A percentile compares a stretch with the other conserved stretches of the same genome.
These are phyloP conservation scores for Aspergillus glaucus DNA, from an alignment of 2,329 filamentous ascomycete genomes.

Conservation along the genomic window DNA sequence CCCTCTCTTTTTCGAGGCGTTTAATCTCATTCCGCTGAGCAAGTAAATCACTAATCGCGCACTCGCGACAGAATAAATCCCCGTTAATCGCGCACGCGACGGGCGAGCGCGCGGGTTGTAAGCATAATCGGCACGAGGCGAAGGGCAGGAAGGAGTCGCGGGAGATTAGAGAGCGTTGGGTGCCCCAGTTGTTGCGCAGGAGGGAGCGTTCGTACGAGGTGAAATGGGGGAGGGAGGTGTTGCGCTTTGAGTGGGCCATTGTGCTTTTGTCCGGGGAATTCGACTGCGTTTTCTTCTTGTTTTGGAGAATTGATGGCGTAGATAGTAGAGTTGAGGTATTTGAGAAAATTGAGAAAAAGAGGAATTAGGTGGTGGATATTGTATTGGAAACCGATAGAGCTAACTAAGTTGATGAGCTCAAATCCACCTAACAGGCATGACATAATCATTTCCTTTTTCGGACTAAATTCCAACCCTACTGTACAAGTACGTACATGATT, in stretches of 20 bases:
- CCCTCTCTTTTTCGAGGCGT: conserved; percentile 62
- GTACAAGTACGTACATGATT: too few relatives aligned
- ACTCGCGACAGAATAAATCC: conserved; percentile 93
- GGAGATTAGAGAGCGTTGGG: conserved; percentile 72
- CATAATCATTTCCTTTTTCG: conserved; percentile 5
- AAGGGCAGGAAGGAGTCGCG: conserved; percentile 92
- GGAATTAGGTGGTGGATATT: too few relatives aligned
- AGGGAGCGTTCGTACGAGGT: conserved; percentile 83
- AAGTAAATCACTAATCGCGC: conserved; percentile 83
- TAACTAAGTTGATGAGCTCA: conserved; percentile 2
- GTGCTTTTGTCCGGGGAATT: background rate
- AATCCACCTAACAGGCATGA: conserved; percentile 2
- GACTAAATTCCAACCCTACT: too few relatives aligned
- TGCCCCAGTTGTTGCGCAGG: conserved; percentile 75
- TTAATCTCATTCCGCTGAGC: conserved; percentile 89
- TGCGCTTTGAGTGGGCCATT: conserved; percentile 62
- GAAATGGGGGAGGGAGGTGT: conserved; percentile 88
- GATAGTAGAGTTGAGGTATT: background rate
- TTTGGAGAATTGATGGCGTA: conserved; percentile 3
- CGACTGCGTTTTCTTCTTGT: background rate
- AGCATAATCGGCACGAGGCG: conserved; percentile 79
- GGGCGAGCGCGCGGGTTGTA: conserved; percentile 72
- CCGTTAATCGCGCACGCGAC: conserved; percentile 72
- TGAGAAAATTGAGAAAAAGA: too few relatives aligned
- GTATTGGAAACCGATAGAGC: background rate